Base-by-base conservation (phyloP, 192 early-diverging fungal species). In the Phycomyces nitens region DNA sequence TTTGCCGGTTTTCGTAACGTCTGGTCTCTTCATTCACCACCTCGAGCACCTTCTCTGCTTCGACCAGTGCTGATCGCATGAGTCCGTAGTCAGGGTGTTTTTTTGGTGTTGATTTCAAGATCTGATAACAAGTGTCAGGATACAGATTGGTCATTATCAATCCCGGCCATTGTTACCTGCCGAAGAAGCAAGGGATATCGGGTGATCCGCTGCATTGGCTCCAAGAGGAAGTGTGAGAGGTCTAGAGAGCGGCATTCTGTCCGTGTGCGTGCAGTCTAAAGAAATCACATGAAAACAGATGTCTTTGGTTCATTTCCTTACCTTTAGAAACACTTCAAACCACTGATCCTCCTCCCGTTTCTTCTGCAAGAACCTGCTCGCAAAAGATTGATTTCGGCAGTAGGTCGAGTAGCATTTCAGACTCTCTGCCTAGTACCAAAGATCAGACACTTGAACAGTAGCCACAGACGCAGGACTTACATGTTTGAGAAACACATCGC, bases 171-270 rank as follows among this genome's bases (percentile, higher is more conserved):
- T 54, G 29, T 26, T 76, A 85, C 85, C 70, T 93, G 88, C 14
- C 87, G 82, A 23, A 99, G 79, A 14, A 98, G 80, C 47, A 99
- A 76, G 21, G 88, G 89, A 74, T 98, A 99, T 75, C 95, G 82
- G 14, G 95, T 95, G 41, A 99, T 83, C 5, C 97, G 86, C 72
- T 99, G 97, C 24, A 99, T 83, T 1, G 97, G 97, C 7, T 96
- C 80, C 21, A 98, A 81, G 38, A 94, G 74, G 60, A 87, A 94
- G 26, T 86, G 88, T 0, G 84, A 88, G 10, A 94, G 79, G 65
- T 94, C 92, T 29, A 94, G 66, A 40, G 77, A 78, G 1, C 88
- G 84, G 66, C 88, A 92, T 26, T 74, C 65, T 1, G 87, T 85
- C 41, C 81, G 80, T 11, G 74, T 74, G 53, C 80, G 78, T 15